Base-by-base conservation (phyloP, 176 grass and related monocot genomes). In the Avena insularis region DNA sequence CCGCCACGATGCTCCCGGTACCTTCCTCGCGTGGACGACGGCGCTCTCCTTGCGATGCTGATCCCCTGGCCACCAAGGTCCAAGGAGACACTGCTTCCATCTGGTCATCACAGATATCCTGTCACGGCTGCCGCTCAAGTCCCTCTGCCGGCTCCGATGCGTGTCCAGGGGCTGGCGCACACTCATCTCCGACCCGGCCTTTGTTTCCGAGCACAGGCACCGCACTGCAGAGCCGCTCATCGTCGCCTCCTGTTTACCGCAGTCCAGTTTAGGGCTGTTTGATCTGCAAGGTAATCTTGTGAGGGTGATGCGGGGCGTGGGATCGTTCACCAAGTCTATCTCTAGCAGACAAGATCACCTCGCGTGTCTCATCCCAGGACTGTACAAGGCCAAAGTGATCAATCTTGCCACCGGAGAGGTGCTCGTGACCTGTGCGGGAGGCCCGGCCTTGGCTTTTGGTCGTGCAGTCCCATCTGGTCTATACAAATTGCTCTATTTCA, bases 71-170 rank as follows among this genome's bases (percentile, higher is more conserved):
- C 7, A 67, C 29, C 64, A 16, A 35, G 64, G 29, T 23, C 27
- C 2, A 67, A 8, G 2, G 64, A 29, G 14, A 68, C 15, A 35
- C 6, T 40, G 38, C 31, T 36, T 13, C 65, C 65, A 38, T 38
- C 65, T 36, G 3, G 0, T 68, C 65, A 19, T 68, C 31, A 16
- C 13, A 0, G 64, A 68, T 14, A 0, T 72, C 40, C 15, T 68
- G 11, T 7, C 79, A 15, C 1, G 25, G 62, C 9, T 82, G 62
- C 79, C 62, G 78, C 43, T 49, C 21, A 82, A 53, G 27, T 5
- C 45, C 12, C 46, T 82, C 1, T 82, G 79, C 46, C 62, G 63
- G 16, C 54, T 68, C 63, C 63, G 46, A 10, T 69, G 80, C 63
- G 46, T 55, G 27, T 53, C 47, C 9, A 66, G 17, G 23, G 5